phyloP scores from a whole-genome alignment of 345 rosid species.

The Camelina sativa region DNA sequence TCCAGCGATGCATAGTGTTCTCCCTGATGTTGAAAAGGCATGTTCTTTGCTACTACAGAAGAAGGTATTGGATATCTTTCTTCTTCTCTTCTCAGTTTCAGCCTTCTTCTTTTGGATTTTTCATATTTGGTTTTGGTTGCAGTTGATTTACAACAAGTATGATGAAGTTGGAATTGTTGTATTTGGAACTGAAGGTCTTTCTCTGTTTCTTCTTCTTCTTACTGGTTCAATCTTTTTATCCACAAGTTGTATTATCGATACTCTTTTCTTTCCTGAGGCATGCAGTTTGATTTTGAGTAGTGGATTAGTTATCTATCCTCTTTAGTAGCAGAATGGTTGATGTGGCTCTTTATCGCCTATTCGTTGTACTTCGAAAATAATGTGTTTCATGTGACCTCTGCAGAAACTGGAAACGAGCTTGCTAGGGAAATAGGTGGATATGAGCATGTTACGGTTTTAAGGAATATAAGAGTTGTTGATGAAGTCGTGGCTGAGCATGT shows the following conservation, averaged over 20 bases:
- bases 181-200: conserved; percentile 83
- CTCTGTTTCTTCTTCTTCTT: neutral
- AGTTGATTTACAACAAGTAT: conserved; percentile 73
- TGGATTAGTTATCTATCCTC: neutral
- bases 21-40: conserved; percentile 65
- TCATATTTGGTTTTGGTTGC: conserved; percentile 34
- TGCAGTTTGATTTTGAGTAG: neutral
- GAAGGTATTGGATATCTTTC: conserved; percentile 56
- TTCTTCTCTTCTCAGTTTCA: neutral
- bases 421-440: conserved; percentile 85
- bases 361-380: neutral
- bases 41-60: conserved; percentile 74
- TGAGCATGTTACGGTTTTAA: conserved; percentile 63
- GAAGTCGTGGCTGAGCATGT: conserved; percentile 56
- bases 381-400: conserved; percentile 31
- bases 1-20: conserved; percentile 73
- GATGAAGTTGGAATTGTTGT: conserved; percentile 86
- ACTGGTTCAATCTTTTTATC: neutral
- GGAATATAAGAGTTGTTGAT: conserved; percentile 71
- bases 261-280: too few species aligned
- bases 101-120: too few species aligned
- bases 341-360: conserved; percentile 5
- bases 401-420: conserved; percentile 83
- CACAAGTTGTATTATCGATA: neutral
- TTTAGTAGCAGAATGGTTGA: neutral